Percentiles rank a stretch among this genome's conserved stretches.
Conservation (phyloP, 2,329 filamentous ascomycete genomes). For the Claviceps purpurea region DNA sequence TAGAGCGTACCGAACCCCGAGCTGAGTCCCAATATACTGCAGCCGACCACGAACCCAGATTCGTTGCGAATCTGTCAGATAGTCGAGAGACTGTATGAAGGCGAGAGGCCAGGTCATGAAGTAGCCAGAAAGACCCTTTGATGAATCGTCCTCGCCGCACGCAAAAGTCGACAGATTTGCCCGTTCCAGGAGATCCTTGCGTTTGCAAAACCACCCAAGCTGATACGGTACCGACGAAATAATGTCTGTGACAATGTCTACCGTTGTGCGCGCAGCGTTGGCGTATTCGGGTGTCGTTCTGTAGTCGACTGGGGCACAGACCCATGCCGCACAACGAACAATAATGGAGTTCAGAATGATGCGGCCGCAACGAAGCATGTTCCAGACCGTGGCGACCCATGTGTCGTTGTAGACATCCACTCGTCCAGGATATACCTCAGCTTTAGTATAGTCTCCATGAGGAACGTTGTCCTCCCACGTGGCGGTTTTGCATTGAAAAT, state of each 20-base stretch:
- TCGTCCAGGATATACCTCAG: slow-evolving; percentile 46
- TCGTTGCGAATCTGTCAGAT: slow-evolving; percentile 43
- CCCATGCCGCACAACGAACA: slow-evolving; percentile 47
- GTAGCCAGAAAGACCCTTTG: slow-evolving; percentile 44
- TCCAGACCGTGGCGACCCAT: slow-evolving; percentile 45
- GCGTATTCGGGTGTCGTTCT: slow-evolving; percentile 50
- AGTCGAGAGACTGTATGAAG: slow-evolving; percentile 41
- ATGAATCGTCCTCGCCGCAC: slow-evolving; percentile 34
- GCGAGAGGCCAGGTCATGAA: slow-evolving; percentile 47
- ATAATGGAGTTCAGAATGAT: slow-evolving; percentile 41
- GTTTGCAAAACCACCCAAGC: slow-evolving; percentile 42
- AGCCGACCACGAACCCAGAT: slow-evolving; percentile 41
- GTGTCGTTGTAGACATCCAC: slow-evolving; percentile 47
- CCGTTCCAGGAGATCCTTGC: slow-evolving; percentile 25
- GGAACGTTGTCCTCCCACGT: slow-evolving; percentile 43
- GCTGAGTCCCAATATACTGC: slow-evolving; percentile 37
- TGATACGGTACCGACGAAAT: slow-evolving; percentile 49
- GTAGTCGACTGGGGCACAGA: slow-evolving; percentile 47
- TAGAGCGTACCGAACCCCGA: slow-evolving; percentile 45
- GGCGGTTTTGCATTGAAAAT: slow-evolving; percentile 38
- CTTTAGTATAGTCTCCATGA: slow-evolving; percentile 35
- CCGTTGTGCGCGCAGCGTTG: slow-evolving; percentile 35
- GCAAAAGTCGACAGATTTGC: slow-evolving; percentile 31
- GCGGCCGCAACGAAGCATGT: slow-evolving; percentile 38
- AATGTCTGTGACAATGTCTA: slow-evolving; percentile 43